Percentiles rank a stretch among this genome's conserved stretches.
These are phyloP conservation scores for Spergularia marina DNA, from an alignment of 148 eudicot species.

Conservation along the genomic window DNA sequence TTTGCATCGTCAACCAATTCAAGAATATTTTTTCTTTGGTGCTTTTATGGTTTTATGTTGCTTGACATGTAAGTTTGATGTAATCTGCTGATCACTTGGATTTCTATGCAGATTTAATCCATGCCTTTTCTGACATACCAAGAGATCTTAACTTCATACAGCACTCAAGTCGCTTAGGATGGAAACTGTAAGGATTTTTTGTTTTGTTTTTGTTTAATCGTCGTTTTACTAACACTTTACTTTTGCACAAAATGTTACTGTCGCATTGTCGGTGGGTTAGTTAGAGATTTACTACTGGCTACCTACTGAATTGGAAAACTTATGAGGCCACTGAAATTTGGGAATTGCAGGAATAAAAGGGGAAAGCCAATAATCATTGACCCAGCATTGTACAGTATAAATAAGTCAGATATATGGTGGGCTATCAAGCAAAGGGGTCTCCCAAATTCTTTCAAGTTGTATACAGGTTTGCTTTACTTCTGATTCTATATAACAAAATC, in stretches of 20 bases:
- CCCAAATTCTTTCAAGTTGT: slow-evolving; percentile 92
- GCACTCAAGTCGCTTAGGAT: slow-evolving; percentile 77
- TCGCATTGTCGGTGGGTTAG: slow-evolving; percentile 5
- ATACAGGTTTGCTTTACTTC: slow-evolving; percentile 51
- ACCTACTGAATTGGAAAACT: neutral
- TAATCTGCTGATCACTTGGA: neutral
- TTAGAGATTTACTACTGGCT: too few relatives aligned
- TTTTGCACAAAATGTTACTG: neutral
- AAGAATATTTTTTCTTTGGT: too few relatives aligned
- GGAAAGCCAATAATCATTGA: slow-evolving; percentile 87
- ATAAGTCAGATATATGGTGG: slow-evolving; percentile 95
- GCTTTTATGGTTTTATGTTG: too few relatives aligned
- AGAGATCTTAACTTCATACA: slow-evolving; percentile 81
- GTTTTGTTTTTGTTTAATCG: neutral
- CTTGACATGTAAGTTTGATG: neutral
- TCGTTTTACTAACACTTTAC: neutral
- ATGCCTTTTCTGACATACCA: slow-evolving; percentile 75
- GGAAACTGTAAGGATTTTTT: slow-evolving; percentile 73
- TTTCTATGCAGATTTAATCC: slow-evolving; percentile 65
- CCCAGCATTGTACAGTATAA: slow-evolving; percentile 69
- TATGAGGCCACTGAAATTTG: neutral
- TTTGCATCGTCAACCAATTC: too few relatives aligned
- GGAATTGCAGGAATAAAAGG: slow-evolving; percentile 66
- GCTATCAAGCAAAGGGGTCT: slow-evolving; percentile 75
- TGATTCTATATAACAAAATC: too few relatives aligned